phyloP scores from a whole-genome alignment of 805 yeast species.

The Candida vaughaniae region DNA sequence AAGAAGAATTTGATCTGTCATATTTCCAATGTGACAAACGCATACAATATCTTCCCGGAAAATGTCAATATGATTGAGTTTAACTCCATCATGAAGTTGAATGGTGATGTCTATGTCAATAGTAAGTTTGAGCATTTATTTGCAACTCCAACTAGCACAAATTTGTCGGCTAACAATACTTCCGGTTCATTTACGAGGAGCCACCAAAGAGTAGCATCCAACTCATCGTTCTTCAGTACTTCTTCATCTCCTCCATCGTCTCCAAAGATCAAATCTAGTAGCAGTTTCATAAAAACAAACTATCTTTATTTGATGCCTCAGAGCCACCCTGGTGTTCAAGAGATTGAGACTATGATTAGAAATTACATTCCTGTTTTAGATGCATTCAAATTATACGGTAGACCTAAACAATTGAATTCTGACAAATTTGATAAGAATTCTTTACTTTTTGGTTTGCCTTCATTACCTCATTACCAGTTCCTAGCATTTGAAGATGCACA shows the following conservation, averaged over 20 bases:
- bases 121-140: slow-evolving; percentile 35
- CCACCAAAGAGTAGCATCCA: slow-evolving; percentile 14
- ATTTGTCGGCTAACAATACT: neutral
- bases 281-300: slow-evolving; percentile 21
- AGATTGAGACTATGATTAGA: slow-evolving; percentile 71
- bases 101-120: slow-evolving; percentile 54
- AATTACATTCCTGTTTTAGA: slow-evolving; percentile 68
- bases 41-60: slow-evolving; percentile 61
- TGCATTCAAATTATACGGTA: slow-evolving; percentile 68
- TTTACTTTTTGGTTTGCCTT: slow-evolving; percentile 72
- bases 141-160: slow-evolving; percentile 8
- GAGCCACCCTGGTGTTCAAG: slow-evolving; percentile 68
- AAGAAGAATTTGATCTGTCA: slow-evolving; percentile 55
- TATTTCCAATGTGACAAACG: slow-evolving; percentile 42
- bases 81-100: slow-evolving; percentile 54
- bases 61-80: slow-evolving; percentile 55
- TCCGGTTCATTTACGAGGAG: slow-evolving; percentile 1
- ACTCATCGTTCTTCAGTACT: slow-evolving; percentile 16
- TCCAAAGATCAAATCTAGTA: slow-evolving; percentile 19
- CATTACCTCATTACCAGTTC: slow-evolving; percentile 66
- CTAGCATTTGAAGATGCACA: slow-evolving; percentile 34
- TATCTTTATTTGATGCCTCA: slow-evolving; percentile 70
- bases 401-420: slow-evolving; percentile 72
- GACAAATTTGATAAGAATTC: slow-evolving; percentile 67
- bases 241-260: slow-evolving; percentile 16